These are phyloP conservation scores for Aquanectria penicillioides DNA, from an alignment of 2,329 filamentous ascomycete species.

Conservation along the genomic window DNA sequence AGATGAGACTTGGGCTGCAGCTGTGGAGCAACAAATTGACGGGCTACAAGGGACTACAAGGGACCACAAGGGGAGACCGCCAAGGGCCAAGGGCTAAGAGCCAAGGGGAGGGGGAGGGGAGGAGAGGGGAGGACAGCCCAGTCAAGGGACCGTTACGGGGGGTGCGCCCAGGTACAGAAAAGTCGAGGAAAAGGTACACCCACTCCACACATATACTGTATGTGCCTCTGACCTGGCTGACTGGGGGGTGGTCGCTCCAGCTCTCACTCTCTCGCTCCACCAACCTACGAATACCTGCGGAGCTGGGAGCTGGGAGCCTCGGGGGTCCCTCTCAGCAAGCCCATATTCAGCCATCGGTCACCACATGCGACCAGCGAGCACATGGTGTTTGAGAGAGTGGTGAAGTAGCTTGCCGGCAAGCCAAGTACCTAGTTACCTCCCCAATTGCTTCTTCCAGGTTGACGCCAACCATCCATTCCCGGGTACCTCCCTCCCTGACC, in stretches of 20 bases:
- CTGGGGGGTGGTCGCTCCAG: no score
- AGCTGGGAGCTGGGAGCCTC: not conserved
- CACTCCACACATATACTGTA: no score
- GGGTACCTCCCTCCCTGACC: no score
- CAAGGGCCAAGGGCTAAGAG: slow-evolving; percentile 13
- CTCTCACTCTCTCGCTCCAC: no score
- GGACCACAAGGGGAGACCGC: not conserved
- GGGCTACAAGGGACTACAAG: slow-evolving; percentile 9
- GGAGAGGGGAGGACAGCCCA: no score
- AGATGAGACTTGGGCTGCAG: slow-evolving; percentile 43
- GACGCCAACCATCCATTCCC: no score
- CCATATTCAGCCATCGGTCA: slow-evolving; percentile 8
- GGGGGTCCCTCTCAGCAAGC: not conserved
- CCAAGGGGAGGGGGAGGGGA: no score
- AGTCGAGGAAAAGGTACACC: not conserved
- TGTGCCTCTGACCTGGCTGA: no score
- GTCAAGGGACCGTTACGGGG: slow-evolving; percentile 21
- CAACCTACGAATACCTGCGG: not conserved
- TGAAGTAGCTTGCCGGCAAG: no score
- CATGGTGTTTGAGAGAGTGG: no score
- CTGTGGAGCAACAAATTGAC: slow-evolving; percentile 33
- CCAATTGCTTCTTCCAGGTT: slow-evolving; percentile 1
- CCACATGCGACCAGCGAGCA: slow-evolving; percentile 15
- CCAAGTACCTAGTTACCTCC: no score
- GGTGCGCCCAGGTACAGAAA: slow-evolving; percentile 14